Conservation (phyloP, 225 moss, liverwort and hornwort genomes). For the Physcomitrellopsis africana region DNA sequence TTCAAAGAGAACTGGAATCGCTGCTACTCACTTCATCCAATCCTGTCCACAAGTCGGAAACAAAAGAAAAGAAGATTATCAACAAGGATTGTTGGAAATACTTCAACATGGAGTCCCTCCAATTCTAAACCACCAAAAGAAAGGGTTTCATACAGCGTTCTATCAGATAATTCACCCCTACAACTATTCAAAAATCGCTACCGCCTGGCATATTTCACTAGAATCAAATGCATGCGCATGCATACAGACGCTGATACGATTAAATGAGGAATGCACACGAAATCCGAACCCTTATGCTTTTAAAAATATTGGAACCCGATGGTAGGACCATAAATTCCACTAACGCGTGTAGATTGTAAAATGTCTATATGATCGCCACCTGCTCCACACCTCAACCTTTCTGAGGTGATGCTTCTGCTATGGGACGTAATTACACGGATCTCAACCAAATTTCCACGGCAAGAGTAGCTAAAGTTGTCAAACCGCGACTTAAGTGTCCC, state of each 20-base stretch:
- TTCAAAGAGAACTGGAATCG: background rate
- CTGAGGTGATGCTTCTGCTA: background rate
- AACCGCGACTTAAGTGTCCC: slow-evolving; percentile 15
- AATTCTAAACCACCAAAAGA: background rate
- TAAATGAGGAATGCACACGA: slow-evolving; percentile 7
- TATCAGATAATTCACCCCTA: slow-evolving; percentile 10
- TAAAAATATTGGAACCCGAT: background rate
- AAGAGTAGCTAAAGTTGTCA: background rate
- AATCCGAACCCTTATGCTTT: background rate
- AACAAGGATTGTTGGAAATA: slow-evolving; percentile 1
- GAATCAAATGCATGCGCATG: background rate
- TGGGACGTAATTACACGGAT: background rate
- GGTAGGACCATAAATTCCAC: background rate
- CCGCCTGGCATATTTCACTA: background rate
- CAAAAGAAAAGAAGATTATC: background rate
- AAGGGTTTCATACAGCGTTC: background rate
- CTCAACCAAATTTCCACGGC: slow-evolving; percentile 17
- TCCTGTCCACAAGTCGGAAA: slow-evolving; percentile 20
- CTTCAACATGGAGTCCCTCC: background rate
- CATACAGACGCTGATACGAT: slow-evolving; percentile 1
- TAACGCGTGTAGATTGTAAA: background rate
- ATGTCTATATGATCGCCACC: background rate
- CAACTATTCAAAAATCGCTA: background rate
- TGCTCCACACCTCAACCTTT: background rate
- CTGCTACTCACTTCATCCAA: slow-evolving; percentile 17